Evolutionary conservation across 2,329 filamentous ascomycete genomes (phyloP).

Genomic region (Claviceps pusilla): DNA sequence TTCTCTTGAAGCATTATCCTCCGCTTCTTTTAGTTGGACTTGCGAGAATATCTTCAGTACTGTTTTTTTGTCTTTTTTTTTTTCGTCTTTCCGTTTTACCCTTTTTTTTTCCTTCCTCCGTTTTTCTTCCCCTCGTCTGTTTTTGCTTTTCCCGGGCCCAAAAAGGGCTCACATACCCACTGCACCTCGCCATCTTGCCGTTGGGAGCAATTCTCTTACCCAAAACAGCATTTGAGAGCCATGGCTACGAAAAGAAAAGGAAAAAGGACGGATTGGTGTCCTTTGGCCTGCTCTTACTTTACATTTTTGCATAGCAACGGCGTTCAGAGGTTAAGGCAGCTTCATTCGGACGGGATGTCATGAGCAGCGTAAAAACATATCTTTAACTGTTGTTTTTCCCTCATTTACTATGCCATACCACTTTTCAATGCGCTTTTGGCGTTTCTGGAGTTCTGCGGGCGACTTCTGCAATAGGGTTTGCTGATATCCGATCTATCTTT

Average conservation of each 20-base stretch:
- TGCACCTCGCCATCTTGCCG: not conserved
- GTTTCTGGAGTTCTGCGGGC: not conserved
- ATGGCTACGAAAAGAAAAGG: not conserved
- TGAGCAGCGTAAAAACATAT: not conserved
- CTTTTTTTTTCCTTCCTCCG: not conserved
- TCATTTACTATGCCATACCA: not conserved
- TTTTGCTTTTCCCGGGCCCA: too few relatives aligned
- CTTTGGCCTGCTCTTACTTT: not conserved
- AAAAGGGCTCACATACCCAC: not conserved
- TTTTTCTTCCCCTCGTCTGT: too few relatives aligned
- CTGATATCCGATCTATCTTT: not conserved
- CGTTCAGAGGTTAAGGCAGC: not conserved
- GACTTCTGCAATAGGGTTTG: not conserved
- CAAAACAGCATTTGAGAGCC: not conserved
- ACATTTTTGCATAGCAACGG: slow-evolving; percentile 3
- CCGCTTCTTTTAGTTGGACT: not conserved
- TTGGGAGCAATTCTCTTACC: not conserved
- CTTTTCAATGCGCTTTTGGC: not conserved
- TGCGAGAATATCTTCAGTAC: not conserved
- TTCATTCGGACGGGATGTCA: not conserved
- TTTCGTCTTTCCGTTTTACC: not conserved
- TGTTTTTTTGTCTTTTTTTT: too few relatives aligned
- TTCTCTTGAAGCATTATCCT: too few relatives aligned
- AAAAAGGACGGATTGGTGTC: not conserved
- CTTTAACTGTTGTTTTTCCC: not conserved